Conservation (phyloP, 1,284 basidiomycete species). For the Microbotryum intermedium region DNA sequence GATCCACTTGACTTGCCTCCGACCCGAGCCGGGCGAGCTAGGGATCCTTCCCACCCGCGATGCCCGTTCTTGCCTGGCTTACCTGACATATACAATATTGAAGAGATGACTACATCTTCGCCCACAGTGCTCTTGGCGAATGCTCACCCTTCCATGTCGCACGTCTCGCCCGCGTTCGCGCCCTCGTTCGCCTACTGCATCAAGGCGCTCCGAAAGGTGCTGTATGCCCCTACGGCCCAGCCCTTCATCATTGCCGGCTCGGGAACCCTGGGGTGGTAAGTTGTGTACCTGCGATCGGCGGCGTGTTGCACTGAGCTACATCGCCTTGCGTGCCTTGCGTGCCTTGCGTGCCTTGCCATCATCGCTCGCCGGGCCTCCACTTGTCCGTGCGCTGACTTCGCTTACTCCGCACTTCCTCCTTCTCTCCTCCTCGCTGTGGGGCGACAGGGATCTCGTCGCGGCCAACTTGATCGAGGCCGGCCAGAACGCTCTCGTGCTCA, state of each 20-base stretch:
- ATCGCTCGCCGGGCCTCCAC: constrained; percentile 21
- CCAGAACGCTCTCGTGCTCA: constrained; percentile 70
- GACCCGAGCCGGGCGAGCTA: background rate
- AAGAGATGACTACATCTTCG: background rate
- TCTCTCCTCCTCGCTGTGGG: background rate
- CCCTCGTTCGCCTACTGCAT: constrained; percentile 84
- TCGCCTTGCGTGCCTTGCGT: background rate
- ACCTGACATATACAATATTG: background rate
- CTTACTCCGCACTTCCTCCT: background rate
- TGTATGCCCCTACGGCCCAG: constrained; percentile 63
- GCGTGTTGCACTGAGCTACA: background rate
- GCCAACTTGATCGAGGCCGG: constrained; percentile 71
- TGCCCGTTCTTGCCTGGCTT: background rate
- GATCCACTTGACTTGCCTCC: background rate
- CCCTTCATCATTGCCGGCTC: constrained; percentile 85
- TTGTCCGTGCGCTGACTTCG: background rate
- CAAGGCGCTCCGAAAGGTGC: constrained; percentile 62
- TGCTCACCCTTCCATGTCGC: constrained; percentile 78
- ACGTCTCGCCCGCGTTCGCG: constrained; percentile 85
- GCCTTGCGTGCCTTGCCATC: background rate
- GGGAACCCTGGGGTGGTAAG: constrained; percentile 85
- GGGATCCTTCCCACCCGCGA: background rate
- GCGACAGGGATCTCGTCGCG: constrained; percentile 60
- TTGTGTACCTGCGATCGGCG: background rate
- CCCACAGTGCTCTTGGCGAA: constrained; percentile 60